Conservation (phyloP, 192 early-diverging fungal species). For the Coemansia sp. region DNA sequence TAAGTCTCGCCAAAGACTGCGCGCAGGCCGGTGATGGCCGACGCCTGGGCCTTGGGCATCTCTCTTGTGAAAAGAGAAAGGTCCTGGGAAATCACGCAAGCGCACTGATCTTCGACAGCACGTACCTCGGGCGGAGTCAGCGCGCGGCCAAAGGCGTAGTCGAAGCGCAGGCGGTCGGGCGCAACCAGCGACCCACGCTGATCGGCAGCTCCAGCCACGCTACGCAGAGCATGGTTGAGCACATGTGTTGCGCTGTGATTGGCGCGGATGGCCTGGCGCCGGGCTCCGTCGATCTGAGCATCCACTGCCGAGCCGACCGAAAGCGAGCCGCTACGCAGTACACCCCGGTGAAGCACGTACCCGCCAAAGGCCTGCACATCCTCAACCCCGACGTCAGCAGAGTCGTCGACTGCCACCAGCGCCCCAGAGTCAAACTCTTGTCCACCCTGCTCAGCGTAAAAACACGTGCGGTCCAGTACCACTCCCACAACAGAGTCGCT, state of each 20-base stretch:
- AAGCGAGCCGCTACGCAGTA: constrained; percentile 83
- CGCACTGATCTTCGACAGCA: constrained; percentile 74
- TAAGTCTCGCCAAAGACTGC: constrained; percentile 98
- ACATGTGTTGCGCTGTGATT: constrained; percentile 97
- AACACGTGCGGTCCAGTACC: constrained; percentile 91
- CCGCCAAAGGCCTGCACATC: constrained; percentile 91
- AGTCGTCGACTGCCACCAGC: constrained; percentile 76
- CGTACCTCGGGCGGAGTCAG: constrained; percentile 66
- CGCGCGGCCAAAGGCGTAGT: constrained; percentile 78
- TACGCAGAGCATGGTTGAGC: constrained; percentile 90
- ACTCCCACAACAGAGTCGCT: constrained; percentile 69
- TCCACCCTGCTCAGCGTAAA: constrained; percentile 97
- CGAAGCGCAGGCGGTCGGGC: constrained; percentile 95
- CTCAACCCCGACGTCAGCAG: constrained; percentile 87
- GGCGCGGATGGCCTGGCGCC: constrained; percentile 86
- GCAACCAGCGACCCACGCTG: constrained; percentile 96
- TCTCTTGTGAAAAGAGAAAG: constrained; percentile 76
- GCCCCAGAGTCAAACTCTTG: constrained; percentile 92
- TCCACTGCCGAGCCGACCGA: constrained; percentile 67
- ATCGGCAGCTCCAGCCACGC: constrained; percentile 70
- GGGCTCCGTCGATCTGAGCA: constrained; percentile 81
- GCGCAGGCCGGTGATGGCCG: constrained; percentile 85
- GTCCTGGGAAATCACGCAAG: constrained; percentile 73
- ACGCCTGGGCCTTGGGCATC: constrained; percentile 76
- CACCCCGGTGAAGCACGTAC: constrained; percentile 94